These are phyloP conservation scores for Backusella morwellensis DNA, from an alignment of 192 early-diverging fungal genomes.

Conservation along the genomic window DNA sequence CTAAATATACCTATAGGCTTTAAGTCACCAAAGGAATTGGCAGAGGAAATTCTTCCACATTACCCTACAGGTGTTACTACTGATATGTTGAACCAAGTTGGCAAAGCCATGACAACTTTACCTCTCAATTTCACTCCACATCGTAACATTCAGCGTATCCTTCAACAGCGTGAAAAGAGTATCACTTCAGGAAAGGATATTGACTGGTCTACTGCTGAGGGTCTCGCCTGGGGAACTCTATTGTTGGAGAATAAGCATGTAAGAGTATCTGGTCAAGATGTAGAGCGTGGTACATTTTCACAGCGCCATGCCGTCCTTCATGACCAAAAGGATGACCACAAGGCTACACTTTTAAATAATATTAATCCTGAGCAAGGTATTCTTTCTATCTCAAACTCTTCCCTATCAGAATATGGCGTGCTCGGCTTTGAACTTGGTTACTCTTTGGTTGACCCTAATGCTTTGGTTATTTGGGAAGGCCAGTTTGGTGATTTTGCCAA, in stretches of 20 bases:
- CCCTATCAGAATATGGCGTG: slow-evolving; percentile 91
- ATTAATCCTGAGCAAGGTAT: slow-evolving; percentile 81
- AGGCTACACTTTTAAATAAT: slow-evolving; percentile 81
- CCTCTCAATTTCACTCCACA: slow-evolving; percentile 85
- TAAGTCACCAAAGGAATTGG: slow-evolving; percentile 70
- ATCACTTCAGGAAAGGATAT: slow-evolving; percentile 78
- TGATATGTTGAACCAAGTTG: slow-evolving; percentile 79
- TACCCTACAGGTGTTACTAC: slow-evolving; percentile 67
- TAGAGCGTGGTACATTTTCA: slow-evolving; percentile 99
- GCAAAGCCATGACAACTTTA: slow-evolving; percentile 73
- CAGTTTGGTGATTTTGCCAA: slow-evolving; percentile 99
- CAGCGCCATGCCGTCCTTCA: slow-evolving; percentile 96
- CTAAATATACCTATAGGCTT: slow-evolving; percentile 39
- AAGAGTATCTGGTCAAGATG: slow-evolving; percentile 93
- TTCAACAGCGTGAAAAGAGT: slow-evolving; percentile 79
- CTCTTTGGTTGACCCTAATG: slow-evolving; percentile 90
- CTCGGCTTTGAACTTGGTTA: slow-evolving; percentile 97
- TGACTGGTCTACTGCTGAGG: slow-evolving; percentile 95
- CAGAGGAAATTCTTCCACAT: slow-evolving; percentile 67
- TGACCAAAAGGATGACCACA: slow-evolving; percentile 85
- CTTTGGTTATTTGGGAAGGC: slow-evolving; percentile 95
- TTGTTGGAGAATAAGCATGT: slow-evolving; percentile 90
- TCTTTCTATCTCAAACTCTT: slow-evolving; percentile 93
- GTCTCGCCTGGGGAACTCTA: slow-evolving; percentile 88
- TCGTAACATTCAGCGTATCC: slow-evolving; percentile 79